These are phyloP conservation scores for Chenopodium album DNA, from an alignment of 148 eudicot species.

Conservation along the genomic window DNA sequence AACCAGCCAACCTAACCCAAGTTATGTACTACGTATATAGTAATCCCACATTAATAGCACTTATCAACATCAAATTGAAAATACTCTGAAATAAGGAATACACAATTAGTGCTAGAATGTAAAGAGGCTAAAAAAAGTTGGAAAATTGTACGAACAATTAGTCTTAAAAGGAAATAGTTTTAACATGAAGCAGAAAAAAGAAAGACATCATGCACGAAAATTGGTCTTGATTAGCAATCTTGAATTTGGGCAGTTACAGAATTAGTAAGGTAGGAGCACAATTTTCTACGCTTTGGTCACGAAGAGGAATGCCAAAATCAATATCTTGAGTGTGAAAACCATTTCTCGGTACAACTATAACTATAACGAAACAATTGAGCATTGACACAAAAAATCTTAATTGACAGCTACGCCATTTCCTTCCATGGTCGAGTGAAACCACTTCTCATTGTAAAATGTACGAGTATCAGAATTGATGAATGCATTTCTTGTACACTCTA, in stretches of 20 bases:
- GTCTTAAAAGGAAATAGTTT: too few relatives aligned
- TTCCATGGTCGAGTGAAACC: background rate
- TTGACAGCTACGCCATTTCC: too few relatives aligned
- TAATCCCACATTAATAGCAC: background rate
- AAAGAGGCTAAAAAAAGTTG: background rate
- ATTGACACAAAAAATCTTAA: background rate
- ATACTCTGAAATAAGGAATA: background rate
- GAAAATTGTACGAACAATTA: too few relatives aligned
- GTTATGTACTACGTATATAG: background rate
- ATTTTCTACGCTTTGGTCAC: too few relatives aligned
- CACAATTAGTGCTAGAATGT: background rate
- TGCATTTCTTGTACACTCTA: background rate
- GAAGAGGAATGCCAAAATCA: too few relatives aligned
- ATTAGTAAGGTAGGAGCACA: too few relatives aligned
- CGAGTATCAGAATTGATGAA: background rate
- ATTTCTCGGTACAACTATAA: too few relatives aligned
- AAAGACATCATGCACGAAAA: too few relatives aligned
- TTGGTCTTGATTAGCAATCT: too few relatives aligned
- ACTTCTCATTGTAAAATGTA: background rate
- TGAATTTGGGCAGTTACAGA: too few relatives aligned
- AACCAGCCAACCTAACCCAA: background rate
- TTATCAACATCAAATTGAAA: background rate
- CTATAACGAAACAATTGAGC: background rate
- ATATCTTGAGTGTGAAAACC: too few relatives aligned
- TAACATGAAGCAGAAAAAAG: too few relatives aligned